These are phyloP conservation scores for Breynia disticha DNA, from an alignment of 441 rosid species.

Conservation along the genomic window DNA sequence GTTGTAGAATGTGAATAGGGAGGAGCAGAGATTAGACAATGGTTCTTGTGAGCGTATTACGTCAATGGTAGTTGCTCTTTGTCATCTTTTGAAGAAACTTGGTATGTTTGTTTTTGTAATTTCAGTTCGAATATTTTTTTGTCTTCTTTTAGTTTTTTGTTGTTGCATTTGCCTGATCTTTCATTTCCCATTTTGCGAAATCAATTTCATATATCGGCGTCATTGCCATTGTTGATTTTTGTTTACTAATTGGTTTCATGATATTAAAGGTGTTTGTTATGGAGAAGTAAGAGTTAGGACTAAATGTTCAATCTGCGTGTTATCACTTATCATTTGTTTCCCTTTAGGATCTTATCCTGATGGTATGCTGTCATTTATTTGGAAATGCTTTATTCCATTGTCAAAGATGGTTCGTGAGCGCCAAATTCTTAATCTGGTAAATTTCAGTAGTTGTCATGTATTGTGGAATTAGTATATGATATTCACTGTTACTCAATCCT, in stretches of 20 bases:
- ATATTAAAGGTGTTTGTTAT: too few species aligned
- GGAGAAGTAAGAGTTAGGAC: too few species aligned
- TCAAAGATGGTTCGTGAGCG: constrained; percentile 58
- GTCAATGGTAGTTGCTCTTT: constrained; percentile 60
- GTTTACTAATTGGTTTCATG: too few species aligned
- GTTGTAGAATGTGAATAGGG: constrained; percentile 31
- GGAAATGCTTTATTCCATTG: constrained; percentile 67
- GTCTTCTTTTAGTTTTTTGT: too few species aligned
- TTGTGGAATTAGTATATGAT: background rate
- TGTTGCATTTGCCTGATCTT: too few species aligned
- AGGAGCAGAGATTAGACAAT: constrained; percentile 33
- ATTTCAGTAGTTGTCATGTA: constrained; percentile 7
- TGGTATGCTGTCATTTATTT: constrained; percentile 44
- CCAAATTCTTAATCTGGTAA: constrained; percentile 69
- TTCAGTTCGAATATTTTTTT: background rate
- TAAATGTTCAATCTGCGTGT: too few species aligned
- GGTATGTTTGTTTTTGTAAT: constrained; percentile 34
- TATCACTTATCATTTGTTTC: constrained; percentile 1
- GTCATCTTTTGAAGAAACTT: constrained; percentile 55
- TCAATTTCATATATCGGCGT: too few species aligned
- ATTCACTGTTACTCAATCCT: background rate
- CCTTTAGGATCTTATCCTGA: constrained; percentile 32
- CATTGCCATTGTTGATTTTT: too few species aligned
- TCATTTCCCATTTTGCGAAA: too few species aligned
- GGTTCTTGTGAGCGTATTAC: constrained; percentile 29